phyloP scores from a whole-genome alignment of 1,284 basidiomycete genomes.

The Tetrapyrgos nigripes region DNA sequence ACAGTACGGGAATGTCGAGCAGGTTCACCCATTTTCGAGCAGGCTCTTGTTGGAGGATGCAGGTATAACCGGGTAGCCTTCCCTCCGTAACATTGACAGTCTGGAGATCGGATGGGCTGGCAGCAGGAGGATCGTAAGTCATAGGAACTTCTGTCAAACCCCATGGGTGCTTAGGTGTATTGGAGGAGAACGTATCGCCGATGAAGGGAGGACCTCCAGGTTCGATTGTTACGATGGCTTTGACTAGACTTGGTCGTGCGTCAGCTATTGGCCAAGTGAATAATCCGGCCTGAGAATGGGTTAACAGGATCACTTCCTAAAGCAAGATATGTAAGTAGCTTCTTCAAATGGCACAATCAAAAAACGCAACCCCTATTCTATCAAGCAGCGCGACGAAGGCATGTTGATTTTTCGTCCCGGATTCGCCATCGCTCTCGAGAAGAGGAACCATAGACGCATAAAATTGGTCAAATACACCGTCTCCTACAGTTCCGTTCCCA shows the following conservation, averaged over 20 bases:
- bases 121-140: slow-evolving; percentile 47
- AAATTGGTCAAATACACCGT: slow-evolving; percentile 49
- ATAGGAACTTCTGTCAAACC: slow-evolving; percentile 52
- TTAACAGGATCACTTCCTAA: slow-evolving; percentile 38
- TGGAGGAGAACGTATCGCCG: slow-evolving; percentile 31
- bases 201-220: slow-evolving; percentile 39
- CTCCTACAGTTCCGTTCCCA: slow-evolving; percentile 52
- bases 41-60: slow-evolving; percentile 52
- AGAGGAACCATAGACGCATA: slow-evolving; percentile 46
- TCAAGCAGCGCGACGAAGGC: slow-evolving; percentile 42
- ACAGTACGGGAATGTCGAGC: slow-evolving; percentile 46
- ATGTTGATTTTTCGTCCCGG: slow-evolving; percentile 35
- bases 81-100: slow-evolving; percentile 21
- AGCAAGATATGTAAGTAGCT: slow-evolving; percentile 27
- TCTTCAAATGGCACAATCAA: not conserved
- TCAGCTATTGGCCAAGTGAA: slow-evolving; percentile 41
- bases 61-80: slow-evolving; percentile 44
- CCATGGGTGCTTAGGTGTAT: slow-evolving; percentile 41
- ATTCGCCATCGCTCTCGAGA: slow-evolving; percentile 35
- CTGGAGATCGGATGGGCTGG: slow-evolving; percentile 34
- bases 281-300: slow-evolving; percentile 39
- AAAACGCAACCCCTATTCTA: slow-evolving; percentile 39
- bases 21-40: slow-evolving; percentile 48
- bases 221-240: slow-evolving; percentile 38
- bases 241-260: slow-evolving; percentile 33